Evolutionary conservation across 768 basidiomycete species (phyloP).

Genomic region (Lactarius sp.): DNA sequence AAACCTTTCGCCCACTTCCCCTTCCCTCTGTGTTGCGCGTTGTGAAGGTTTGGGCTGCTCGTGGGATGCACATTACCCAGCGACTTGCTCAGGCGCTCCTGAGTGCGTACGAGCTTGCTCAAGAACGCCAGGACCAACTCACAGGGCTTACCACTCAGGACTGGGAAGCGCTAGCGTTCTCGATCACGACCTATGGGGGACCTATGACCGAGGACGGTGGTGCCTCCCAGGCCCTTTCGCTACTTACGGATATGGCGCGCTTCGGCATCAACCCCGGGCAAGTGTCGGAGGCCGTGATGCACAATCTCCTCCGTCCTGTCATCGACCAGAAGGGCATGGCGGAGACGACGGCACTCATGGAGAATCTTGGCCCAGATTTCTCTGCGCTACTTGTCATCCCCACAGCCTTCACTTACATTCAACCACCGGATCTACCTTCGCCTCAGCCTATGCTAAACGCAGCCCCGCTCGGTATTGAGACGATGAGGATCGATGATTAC

Average conservation of each 20-base stretch:
- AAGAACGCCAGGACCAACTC: slow-evolving; percentile 29
- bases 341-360: slow-evolving; percentile 13
- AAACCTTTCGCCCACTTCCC: slow-evolving; percentile 7
- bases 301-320: slow-evolving; percentile 13
- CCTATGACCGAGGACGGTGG: slow-evolving; percentile 16
- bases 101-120: slow-evolving; percentile 42
- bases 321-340: slow-evolving; percentile 14
- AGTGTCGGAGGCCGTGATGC: slow-evolving; percentile 11
- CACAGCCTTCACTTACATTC: neutral
- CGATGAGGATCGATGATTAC: slow-evolving; percentile 28
- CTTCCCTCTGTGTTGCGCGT: slow-evolving; percentile 32
- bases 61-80: slow-evolving; percentile 34
- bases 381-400: slow-evolving; percentile 32
- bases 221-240: slow-evolving; percentile 23
- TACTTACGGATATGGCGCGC: slow-evolving; percentile 22
- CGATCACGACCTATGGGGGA: slow-evolving; percentile 28
- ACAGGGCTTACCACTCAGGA: slow-evolving; percentile 37
- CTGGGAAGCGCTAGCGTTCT: slow-evolving; percentile 45
- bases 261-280: slow-evolving; percentile 7
- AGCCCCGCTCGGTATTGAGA: neutral
- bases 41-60: slow-evolving; percentile 33
- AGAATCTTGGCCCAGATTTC: slow-evolving; percentile 33
- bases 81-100: slow-evolving; percentile 40
- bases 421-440: slow-evolving; percentile 17
- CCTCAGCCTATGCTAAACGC: slow-evolving; percentile 10